Base-by-base conservation (phyloP, 2,329 filamentous ascomycete species). In the Fusarium palustre region DNA sequence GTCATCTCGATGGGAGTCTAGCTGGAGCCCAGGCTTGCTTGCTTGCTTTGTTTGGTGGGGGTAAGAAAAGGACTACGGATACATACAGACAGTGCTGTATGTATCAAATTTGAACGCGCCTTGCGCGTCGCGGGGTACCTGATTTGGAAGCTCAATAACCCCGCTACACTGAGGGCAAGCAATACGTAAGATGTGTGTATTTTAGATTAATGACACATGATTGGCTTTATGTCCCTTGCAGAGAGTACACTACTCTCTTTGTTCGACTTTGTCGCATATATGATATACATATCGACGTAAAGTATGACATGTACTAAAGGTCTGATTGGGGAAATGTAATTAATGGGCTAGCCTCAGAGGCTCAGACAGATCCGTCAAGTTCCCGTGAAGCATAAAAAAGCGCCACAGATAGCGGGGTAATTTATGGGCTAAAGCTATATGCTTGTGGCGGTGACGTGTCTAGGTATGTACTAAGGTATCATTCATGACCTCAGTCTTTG, bases 381-480 rank as follows among this genome's bases (percentile, higher is more conserved):
- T 24, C 24, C 48, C 34, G 20, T 31, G 28, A 18, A 53, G 33
- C n/a, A 33, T 43, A 31, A 18, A 22, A 15, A 48, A 43, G 55
- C 67, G 67, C 67, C 67, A 70, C 67, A 70, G 59, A 70, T 42
- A 28, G 67, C 58, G 63, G 67, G 63, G 58, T 36, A 38, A 13
- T 11, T n/a, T 15, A 13, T 20, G 20, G 5, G 12, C 20, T n/a
- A 30, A 10, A n/a, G n/a, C n/a, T n/a, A n/a, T n/a, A n/a, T n/a
- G 2, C 20, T 15, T 68, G 65, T 68, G 66, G 66, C 66, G 67
- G 63, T 70, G 67, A 70, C 63, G 67, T 64, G 55, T 22, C n/a
- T 43, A 28, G n/a, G 34, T 18, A 13, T 20, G 36, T 18, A n/a
- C n/a, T 39, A 41, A 22, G 20, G 38, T 41, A 41, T 41, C 38